These are phyloP conservation scores for Candida peoriensis DNA, from an alignment of 805 yeast genomes.

Conservation along the genomic window DNA sequence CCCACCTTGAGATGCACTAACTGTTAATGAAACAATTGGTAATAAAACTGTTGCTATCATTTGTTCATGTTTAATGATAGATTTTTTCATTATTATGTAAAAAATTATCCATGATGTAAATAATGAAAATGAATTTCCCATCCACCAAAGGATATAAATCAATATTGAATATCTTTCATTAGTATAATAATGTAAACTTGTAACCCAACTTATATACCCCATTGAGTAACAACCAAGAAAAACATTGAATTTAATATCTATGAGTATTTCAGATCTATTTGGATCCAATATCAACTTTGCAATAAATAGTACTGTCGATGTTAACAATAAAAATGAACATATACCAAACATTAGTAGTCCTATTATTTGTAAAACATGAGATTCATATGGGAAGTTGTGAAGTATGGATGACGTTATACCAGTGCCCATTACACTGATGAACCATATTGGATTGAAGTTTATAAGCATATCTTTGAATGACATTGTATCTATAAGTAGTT, in stretches of 20 bases:
- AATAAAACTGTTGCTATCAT: constrained; percentile 57
- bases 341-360: constrained; percentile 62
- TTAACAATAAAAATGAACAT: constrained; percentile 43
- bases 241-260: constrained; percentile 44
- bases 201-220: constrained; percentile 68
- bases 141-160: constrained; percentile 70
- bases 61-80: constrained; percentile 28
- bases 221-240: constrained; percentile 78
- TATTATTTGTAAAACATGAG: constrained; percentile 50
- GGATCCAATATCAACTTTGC: constrained; percentile 34
- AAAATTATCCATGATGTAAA: constrained; percentile 56
- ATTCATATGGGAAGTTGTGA: constrained; percentile 59
- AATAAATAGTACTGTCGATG: constrained; percentile 37
- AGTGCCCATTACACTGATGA: constrained; percentile 78
- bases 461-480: neutral
- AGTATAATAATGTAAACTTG: constrained; percentile 45
- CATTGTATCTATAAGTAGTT: no score
- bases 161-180: constrained; percentile 33
- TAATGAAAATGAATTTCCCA: constrained; percentile 49
- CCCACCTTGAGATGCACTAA: constrained; percentile 68
- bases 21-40: constrained; percentile 79
- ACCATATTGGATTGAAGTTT: constrained; percentile 51
- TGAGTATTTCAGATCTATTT: constrained; percentile 25
- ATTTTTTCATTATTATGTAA: constrained; percentile 36
- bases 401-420: constrained; percentile 67